Evolutionary conservation across 768 basidiomycete genomes (phyloP).

Genomic region (Tubosaeta sp.): DNA sequence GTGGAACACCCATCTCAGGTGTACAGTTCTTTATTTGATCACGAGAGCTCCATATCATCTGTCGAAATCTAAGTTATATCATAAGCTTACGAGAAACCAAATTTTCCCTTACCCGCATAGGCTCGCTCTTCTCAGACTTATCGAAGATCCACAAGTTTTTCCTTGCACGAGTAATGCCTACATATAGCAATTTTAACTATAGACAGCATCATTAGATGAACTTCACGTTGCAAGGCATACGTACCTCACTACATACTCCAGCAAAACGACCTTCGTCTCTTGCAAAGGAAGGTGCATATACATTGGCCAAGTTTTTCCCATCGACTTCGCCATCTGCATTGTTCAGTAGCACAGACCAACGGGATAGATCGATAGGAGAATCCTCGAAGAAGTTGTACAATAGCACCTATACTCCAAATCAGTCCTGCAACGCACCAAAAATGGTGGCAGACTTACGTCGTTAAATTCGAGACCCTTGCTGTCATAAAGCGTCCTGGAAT

Average conservation of each 20-base stretch:
- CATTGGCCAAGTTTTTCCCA: constrained; percentile 5
- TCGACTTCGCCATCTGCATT: constrained; percentile 26
- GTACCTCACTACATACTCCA: constrained; percentile 56
- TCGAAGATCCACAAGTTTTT: constrained; percentile 72
- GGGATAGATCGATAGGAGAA: constrained; percentile 44
- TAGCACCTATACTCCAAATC: constrained; percentile 46
- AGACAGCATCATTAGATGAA: not conserved
- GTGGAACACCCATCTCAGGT: constrained; percentile 46
- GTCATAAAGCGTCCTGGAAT: constrained; percentile 29
- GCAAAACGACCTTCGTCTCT: constrained; percentile 45
- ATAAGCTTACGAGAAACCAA: not conserved
- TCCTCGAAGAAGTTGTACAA: constrained; percentile 74
- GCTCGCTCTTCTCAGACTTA: constrained; percentile 48
- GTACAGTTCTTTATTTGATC: constrained; percentile 46
- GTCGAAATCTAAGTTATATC: not conserved
- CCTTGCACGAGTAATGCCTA: constrained; percentile 65
- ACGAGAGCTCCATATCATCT: constrained; percentile 51
- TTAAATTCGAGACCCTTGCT: constrained; percentile 30
- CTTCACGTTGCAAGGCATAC: not conserved
- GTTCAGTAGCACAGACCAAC: constrained; percentile 60
- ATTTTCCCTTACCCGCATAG: constrained; percentile 45
- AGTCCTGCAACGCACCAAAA: not conserved
- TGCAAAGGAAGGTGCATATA: constrained; percentile 42
- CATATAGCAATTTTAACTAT: constrained; percentile 66
- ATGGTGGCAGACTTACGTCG: constrained; percentile 7